Conservation (phyloP, 306 rosid species). For the Prosopis cineraria region DNA sequence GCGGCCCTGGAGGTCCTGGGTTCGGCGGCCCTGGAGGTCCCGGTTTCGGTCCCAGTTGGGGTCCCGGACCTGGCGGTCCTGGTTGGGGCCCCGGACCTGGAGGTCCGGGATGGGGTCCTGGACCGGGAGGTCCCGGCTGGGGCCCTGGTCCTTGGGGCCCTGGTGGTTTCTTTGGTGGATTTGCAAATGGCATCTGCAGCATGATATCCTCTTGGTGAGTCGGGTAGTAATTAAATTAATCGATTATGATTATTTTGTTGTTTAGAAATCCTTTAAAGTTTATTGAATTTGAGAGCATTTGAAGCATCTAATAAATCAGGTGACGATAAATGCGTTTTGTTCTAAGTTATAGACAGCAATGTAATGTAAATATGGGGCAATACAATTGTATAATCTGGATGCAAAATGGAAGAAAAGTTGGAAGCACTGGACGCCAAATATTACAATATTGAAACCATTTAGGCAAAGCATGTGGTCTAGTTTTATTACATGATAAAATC, state of each 20-base stretch:
- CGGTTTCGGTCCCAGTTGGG: slow-evolving; percentile 38
- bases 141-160: slow-evolving; percentile 50
- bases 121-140: slow-evolving; percentile 49
- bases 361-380: too few relatives aligned
- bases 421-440: too few relatives aligned
- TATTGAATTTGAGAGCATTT: too few relatives aligned
- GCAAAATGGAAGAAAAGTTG: too few relatives aligned
- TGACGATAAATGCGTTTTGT: too few relatives aligned
- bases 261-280: too few relatives aligned
- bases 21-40: slow-evolving; percentile 38
- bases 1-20: slow-evolving; percentile 40
- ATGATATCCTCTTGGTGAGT: slow-evolving; percentile 65
- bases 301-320: too few relatives aligned
- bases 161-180: slow-evolving; percentile 65
- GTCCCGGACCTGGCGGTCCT: slow-evolving; percentile 34
- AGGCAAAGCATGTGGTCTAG: too few relatives aligned
- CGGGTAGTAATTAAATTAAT: background rate
- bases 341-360: too few relatives aligned
- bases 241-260: background rate
- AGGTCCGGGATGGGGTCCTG: slow-evolving; percentile 47
- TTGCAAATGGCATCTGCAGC: slow-evolving; percentile 57
- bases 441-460: too few relatives aligned
- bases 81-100: slow-evolving; percentile 35
- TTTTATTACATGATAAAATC: too few relatives aligned
- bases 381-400: too few relatives aligned